Evolutionary conservation across 116 monocot species (phyloP).

Genomic region (Iris pallida): DNA sequence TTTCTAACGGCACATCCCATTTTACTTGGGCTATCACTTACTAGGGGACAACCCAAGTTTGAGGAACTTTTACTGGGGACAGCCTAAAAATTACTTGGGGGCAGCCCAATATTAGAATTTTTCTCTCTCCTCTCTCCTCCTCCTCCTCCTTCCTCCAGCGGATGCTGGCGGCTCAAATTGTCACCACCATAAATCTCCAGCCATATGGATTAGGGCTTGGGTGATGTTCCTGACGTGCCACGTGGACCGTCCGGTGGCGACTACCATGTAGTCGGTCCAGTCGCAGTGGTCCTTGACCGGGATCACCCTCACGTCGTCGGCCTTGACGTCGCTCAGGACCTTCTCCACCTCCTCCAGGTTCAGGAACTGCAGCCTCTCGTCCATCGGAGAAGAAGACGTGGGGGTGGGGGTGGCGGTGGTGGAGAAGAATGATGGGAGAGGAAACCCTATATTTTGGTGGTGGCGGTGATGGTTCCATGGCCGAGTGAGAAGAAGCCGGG

Average conservation of each 20-base stretch:
- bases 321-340: conserved; percentile 80
- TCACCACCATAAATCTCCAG: too few species aligned
- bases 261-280: conserved; percentile 91
- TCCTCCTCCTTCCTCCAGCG: too few species aligned
- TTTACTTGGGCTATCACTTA: too few species aligned
- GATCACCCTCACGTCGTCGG: conserved; percentile 82
- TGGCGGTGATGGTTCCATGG: not conserved
- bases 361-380: conserved; percentile 21
- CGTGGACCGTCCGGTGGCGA: conserved; percentile 80
- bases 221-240: conserved; percentile 99
- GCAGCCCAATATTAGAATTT: too few species aligned
- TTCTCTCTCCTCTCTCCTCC: too few species aligned
- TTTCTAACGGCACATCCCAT: too few species aligned
- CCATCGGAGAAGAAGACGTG: conserved; percentile 9
- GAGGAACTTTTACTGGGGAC: too few species aligned
- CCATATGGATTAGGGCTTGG: conserved; percentile 91
- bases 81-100: too few species aligned
- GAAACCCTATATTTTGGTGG: not conserved
- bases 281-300: conserved; percentile 54
- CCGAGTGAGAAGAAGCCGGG: not conserved
- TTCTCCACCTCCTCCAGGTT: conserved; percentile 78
- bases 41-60: too few species aligned
- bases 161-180: too few species aligned
- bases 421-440: not conserved
- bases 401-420: conserved; percentile 13